Conservation (phyloP, 345 rosid genomes). For the Rubroshorea leprosula region DNA sequence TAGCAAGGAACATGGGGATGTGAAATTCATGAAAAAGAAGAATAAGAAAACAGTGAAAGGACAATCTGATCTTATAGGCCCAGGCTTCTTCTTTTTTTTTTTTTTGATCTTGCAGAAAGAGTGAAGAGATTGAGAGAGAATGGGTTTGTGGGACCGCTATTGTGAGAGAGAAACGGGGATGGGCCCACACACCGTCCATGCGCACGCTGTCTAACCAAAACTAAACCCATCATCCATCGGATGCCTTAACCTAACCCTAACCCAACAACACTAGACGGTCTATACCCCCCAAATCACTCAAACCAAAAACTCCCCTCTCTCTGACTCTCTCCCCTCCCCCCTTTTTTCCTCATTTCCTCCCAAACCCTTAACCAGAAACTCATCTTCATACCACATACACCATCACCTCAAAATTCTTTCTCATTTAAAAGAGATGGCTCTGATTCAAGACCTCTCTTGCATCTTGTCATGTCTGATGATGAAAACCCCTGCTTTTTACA, state of each 20-base stretch:
- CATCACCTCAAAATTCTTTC: too few relatives aligned
- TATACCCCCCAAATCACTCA: slow-evolving; percentile 13
- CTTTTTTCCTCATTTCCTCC: slow-evolving; percentile 30
- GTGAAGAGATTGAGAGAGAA: slow-evolving; percentile 10
- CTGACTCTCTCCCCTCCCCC: slow-evolving; percentile 8
- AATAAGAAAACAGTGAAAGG: not conserved
- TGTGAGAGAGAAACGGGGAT: slow-evolving; percentile 20
- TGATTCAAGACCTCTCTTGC: too few relatives aligned
- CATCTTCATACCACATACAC: too few relatives aligned
- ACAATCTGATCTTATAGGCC: slow-evolving; percentile 20
- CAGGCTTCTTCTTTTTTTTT: too few relatives aligned
- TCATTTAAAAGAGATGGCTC: too few relatives aligned
- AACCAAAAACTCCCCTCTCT: too few relatives aligned
- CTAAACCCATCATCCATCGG: slow-evolving; percentile 41
- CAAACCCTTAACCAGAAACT: slow-evolving; percentile 25
- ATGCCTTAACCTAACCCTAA: slow-evolving; percentile 54
- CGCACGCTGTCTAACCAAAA: slow-evolving; percentile 63
- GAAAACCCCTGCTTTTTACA: too few relatives aligned
- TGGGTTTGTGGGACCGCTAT: slow-evolving; percentile 36
- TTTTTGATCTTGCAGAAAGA: too few relatives aligned
- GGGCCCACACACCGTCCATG: slow-evolving; percentile 76
- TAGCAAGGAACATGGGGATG: too few relatives aligned
- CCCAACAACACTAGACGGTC: slow-evolving; percentile 36
- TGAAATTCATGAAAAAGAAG: not conserved
- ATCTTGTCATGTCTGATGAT: too few relatives aligned